Evolutionary conservation across 2,329 filamentous ascomycete species (phyloP), one percentile per base, ranked within the genome.

Genomic region (Microcera coccophila): DNA sequence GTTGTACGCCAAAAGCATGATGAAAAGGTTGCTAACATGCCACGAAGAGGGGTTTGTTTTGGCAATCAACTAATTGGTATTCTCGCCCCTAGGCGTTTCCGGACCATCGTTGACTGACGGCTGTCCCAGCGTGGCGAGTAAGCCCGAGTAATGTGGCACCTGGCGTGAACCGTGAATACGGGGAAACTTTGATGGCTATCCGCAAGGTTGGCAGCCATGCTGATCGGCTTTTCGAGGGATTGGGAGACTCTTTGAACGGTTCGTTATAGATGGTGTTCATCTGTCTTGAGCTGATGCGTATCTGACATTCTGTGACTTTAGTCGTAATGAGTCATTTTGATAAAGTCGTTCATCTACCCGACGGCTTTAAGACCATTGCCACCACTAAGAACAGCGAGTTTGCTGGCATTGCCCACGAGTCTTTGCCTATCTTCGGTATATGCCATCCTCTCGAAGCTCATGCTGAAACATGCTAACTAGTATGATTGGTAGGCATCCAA

Each of bases 271-370:
- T 47, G 31, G 20, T 32, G 5, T 28, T 33, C 12, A 5, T 17
- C 17, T 32, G 15, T 15, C 17, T 45, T 35, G 28, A 18, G 15
- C 22, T 28, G 20, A 39, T 48, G 33, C 7, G 12, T 19, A 20
- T 39, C 29, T 40, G 24, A 42, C 37, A 9, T 36, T 37, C n/a
- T 36, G 24, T 18, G 12, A 29, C 38, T 32, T n/a, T 19, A 59
- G 72, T 87, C 12, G 91, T 80, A 76, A 96, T 96, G 90, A 86
- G 80, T 53, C 91, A 97, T 64, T 84, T 82, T 45, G 90, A 96
- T 69, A 95, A 95, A 74, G 78, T 97, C 10, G 76, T 76, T 29
- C 71, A 76, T 42, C 73, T 95, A 29, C 90, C 90, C 8, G 71
- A 83, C 26, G 78, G 75, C 31, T 95, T 95, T 62, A 69, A 78